These are phyloP conservation scores for Nicotiana otophora DNA, from an alignment of 257 asterid genomes.

Conservation along the genomic window DNA sequence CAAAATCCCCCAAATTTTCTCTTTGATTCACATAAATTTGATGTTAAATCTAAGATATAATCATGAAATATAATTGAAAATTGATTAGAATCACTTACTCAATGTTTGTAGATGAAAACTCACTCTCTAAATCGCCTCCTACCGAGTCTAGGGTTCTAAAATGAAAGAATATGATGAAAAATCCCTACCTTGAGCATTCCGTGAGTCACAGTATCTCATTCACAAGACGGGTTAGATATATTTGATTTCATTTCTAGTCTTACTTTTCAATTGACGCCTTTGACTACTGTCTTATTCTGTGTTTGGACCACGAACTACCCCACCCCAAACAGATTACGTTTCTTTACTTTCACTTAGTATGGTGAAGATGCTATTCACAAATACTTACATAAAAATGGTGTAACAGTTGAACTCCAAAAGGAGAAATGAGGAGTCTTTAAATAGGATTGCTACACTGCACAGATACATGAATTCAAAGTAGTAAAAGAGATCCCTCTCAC, in stretches of 20 bases:
- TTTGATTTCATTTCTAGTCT: background rate
- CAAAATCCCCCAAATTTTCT: too few relatives aligned
- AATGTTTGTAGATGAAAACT: too few relatives aligned
- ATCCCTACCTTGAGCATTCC: background rate
- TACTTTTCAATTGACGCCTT: background rate
- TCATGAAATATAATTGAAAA: too few relatives aligned
- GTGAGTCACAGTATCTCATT: background rate
- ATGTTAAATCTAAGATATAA: too few relatives aligned
- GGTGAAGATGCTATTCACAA: background rate
- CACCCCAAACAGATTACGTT: background rate
- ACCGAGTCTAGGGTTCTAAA: too few relatives aligned
- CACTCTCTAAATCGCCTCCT: too few relatives aligned
- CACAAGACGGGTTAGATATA: background rate
- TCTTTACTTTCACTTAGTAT: too few relatives aligned
- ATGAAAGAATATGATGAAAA: too few relatives aligned
- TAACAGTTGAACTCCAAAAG: too few relatives aligned
- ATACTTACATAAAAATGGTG: background rate
- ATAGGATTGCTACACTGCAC: background rate
- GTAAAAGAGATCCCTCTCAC: background rate
- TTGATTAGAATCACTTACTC: too few relatives aligned
- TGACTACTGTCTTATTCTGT: background rate
- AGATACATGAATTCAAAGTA: background rate
- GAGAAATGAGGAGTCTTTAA: background rate
- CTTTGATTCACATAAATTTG: too few relatives aligned
- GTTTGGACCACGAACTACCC: background rate